These are phyloP conservation scores for Melaleuca alternifolia DNA, from an alignment of 345 rosid species.

Conservation along the genomic window DNA sequence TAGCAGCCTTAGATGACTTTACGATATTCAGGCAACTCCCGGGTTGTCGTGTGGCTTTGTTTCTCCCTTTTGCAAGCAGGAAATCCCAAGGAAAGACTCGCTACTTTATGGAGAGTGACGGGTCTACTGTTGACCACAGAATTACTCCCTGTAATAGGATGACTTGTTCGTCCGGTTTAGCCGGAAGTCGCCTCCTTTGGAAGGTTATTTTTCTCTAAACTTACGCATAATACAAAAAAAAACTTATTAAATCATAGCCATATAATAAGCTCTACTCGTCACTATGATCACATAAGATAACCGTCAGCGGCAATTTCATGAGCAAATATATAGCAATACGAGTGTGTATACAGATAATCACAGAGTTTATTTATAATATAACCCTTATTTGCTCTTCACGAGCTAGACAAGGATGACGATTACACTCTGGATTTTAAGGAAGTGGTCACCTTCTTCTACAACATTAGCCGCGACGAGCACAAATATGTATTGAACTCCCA, in stretches of 20 bases:
- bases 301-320: neutral
- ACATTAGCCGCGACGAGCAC: too few relatives aligned
- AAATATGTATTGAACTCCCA: too few relatives aligned
- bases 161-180: neutral
- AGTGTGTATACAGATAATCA: fast-evolving
- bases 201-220: neutral
- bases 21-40: too few relatives aligned
- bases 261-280: neutral
- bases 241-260: neutral
- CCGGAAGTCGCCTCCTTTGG: neutral
- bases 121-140: neutral
- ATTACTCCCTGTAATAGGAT: neutral
- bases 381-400: too few relatives aligned
- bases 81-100: too few relatives aligned
- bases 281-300: neutral
- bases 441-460: too few relatives aligned
- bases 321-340: neutral
- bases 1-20: too few relatives aligned
- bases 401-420: too few relatives aligned
- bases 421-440: too few relatives aligned
- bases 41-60: too few relatives aligned
- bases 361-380: neutral
- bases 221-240: neutral
- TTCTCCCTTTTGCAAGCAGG: too few relatives aligned
- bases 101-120: neutral